Conservation (phyloP, 768 basidiomycete species). For the Naematelia encephala region DNA sequence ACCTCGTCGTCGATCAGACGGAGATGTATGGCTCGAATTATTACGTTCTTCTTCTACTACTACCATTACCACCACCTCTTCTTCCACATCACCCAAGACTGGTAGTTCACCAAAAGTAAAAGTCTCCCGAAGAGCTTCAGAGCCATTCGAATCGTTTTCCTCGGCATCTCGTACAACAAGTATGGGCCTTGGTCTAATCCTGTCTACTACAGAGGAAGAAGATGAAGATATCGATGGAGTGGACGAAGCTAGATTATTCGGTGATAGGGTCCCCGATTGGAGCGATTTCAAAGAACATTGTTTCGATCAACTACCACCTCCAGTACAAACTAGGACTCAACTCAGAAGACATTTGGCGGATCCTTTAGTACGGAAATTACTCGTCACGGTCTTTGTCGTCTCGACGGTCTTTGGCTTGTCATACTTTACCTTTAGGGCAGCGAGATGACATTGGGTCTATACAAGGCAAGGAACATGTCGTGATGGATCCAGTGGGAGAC, state of each 20-base stretch:
- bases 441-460: background rate
- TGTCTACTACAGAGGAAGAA: background rate
- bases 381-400: background rate
- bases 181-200: background rate
- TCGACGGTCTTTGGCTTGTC: background rate
- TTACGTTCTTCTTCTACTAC: background rate
- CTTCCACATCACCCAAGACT: no score
- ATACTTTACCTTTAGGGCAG: background rate
- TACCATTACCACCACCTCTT: background rate
- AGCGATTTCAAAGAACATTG: background rate
- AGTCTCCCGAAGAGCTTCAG: no score
- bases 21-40: background rate
- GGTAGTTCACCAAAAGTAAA: no score
- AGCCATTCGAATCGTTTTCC: constrained; percentile 1
- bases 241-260: background rate
- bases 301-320: background rate
- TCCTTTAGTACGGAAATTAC: background rate
- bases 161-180: background rate
- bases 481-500: no score
- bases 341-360: background rate
- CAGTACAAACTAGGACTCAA: background rate
- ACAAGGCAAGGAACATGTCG: no score
- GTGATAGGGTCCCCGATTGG: background rate
- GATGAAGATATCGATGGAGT: background rate
- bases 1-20: background rate